Conservation (phyloP, 345 rosid genomes). For the Corchorus capsularis region DNA sequence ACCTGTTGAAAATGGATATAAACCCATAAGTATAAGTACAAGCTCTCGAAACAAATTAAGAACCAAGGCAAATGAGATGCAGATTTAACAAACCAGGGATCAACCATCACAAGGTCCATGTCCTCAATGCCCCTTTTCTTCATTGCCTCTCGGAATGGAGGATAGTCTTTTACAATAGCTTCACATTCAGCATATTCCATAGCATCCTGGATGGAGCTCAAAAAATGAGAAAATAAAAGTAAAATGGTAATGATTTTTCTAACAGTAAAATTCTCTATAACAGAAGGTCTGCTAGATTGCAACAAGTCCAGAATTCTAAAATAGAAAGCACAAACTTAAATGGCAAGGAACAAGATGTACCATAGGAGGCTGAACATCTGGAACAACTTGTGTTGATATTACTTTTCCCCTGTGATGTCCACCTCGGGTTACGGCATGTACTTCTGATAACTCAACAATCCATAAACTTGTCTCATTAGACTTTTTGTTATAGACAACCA, state of each 20-base stretch:
- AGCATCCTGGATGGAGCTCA: conserved; percentile 49
- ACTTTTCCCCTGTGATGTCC: conserved; percentile 84
- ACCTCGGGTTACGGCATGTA: conserved; percentile 77
- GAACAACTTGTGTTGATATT: conserved; percentile 60
- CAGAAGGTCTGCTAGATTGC: background rate
- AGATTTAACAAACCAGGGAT: conserved; percentile 55
- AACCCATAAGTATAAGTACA: conserved; percentile 25
- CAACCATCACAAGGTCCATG: conserved; percentile 81
- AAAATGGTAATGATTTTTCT: background rate
- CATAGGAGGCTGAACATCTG: conserved; percentile 84
- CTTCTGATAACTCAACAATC: conserved; percentile 73
- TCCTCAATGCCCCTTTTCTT: conserved; percentile 75
- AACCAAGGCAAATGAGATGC: background rate
- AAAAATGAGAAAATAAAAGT: conserved; percentile 4
- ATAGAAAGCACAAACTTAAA: background rate
- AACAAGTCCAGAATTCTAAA: background rate
- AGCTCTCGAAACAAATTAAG: conserved; percentile 1
- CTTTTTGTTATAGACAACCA: conserved; percentile 67
- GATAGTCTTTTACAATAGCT: conserved; percentile 66
- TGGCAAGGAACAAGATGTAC: conserved; percentile 27
- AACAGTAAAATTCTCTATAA: background rate
- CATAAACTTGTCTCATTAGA: conserved; percentile 73
- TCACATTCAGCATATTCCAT: conserved; percentile 80
- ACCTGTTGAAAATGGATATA: conserved; percentile 47
- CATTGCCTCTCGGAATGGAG: conserved; percentile 74